Evolutionary conservation across 768 basidiomycete genomes (phyloP).

Genomic region (Mycena alexandri): DNA sequence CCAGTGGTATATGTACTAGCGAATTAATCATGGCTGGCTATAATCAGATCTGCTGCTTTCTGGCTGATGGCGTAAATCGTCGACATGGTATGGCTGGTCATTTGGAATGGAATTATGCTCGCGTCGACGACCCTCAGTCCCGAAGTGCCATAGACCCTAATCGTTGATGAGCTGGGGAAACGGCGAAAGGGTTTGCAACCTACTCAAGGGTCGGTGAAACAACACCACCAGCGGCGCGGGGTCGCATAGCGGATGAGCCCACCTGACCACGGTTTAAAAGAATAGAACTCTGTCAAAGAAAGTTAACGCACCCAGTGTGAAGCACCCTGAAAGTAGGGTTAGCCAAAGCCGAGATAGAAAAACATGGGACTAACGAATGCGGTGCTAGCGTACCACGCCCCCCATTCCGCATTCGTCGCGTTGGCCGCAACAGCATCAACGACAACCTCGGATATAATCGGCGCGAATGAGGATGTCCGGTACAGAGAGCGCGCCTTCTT

Average conservation of each 20-base stretch:
- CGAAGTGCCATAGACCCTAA: conserved; percentile 54
- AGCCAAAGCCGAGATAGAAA: background rate
- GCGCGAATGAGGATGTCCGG: conserved; percentile 7
- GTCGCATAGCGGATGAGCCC: conserved; percentile 43
- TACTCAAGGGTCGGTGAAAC: conserved; percentile 39
- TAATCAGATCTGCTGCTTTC: conserved; percentile 33
- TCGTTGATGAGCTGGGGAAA: background rate
- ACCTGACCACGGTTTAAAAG: background rate
- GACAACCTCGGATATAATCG: conserved; percentile 28
- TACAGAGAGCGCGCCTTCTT: conserved; percentile 24
- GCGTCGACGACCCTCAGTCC: conserved; percentile 58
- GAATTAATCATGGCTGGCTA: background rate
- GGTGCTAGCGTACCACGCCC: conserved; percentile 23
- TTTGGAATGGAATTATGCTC: conserved; percentile 54
- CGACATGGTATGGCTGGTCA: conserved; percentile 50
- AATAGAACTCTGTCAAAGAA: background rate
- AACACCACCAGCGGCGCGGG: conserved; percentile 41
- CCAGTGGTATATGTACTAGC: no score
- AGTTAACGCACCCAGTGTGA: conserved; percentile 30
- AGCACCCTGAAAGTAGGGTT: conserved; percentile 16
- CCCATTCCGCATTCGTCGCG: conserved; percentile 30
- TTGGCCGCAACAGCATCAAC: conserved; percentile 28
- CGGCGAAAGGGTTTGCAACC: background rate
- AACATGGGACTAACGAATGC: conserved; percentile 18
- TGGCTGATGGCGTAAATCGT: conserved; percentile 31